Conservation (phyloP, 1,139 yeast species). For the Suzukiozyma palmioleophila region DNA sequence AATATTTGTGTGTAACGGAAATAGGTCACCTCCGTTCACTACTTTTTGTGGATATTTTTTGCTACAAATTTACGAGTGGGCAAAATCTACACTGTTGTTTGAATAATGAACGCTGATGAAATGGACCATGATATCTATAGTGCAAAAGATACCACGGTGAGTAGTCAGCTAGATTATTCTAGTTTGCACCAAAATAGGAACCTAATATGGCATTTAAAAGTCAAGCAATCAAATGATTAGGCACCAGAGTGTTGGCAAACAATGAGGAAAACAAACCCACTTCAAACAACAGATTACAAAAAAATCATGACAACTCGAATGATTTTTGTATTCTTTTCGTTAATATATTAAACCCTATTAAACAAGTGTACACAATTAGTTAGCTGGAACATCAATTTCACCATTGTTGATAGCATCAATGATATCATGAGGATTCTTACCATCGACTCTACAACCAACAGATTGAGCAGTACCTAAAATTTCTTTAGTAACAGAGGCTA, state of each 20-base stretch:
- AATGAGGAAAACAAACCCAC: slow-evolving; percentile 10
- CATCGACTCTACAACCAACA: slow-evolving; percentile 98
- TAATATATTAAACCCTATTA: slow-evolving; percentile 13
- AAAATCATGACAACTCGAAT: slow-evolving; percentile 14
- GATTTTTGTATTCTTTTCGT: slow-evolving; percentile 2
- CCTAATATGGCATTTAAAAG: slow-evolving; percentile 50
- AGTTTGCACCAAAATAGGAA: slow-evolving; percentile 97
- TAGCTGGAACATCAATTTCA: slow-evolving; percentile 93
- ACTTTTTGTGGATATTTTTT: too few relatives aligned
- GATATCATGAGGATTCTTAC: slow-evolving; percentile 99
- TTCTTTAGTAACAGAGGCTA: slow-evolving; percentile 97
- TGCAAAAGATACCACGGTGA: slow-evolving; percentile 52
- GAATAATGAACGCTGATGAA: slow-evolving; percentile 42
- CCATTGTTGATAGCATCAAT: slow-evolving; percentile 98
- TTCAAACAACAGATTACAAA: not conserved
- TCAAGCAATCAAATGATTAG: slow-evolving; percentile 32
- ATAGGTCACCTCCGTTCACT: too few relatives aligned
- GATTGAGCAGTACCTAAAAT: slow-evolving; percentile 99
- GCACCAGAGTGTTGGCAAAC: slow-evolving; percentile 98
- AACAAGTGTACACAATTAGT: slow-evolving; percentile 41
- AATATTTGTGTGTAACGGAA: too few relatives aligned
- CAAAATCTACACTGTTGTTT: too few relatives aligned
- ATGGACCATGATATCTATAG: slow-evolving; percentile 61
- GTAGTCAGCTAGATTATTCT: slow-evolving; percentile 65
- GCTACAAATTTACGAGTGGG: too few relatives aligned